Percentiles rank a stretch among this genome's conserved stretches.
These are phyloP conservation scores for Metschnikowia picachoensis DNA, from an alignment of 805 yeast genomes.

Conservation along the genomic window DNA sequence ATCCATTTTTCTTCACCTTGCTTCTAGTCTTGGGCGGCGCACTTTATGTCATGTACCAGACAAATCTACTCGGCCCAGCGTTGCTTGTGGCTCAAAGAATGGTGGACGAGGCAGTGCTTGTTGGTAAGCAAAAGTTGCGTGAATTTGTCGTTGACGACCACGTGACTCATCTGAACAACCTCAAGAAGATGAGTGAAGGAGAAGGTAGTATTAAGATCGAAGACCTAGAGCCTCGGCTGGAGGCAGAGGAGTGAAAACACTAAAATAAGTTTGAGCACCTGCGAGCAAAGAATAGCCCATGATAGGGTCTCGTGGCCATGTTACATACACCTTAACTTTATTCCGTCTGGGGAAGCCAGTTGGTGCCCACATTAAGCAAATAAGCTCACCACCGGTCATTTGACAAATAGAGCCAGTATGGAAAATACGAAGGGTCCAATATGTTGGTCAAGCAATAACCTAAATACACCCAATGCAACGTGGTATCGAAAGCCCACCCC, in stretches of 20 bases:
- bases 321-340: too few species aligned
- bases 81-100: conserved; percentile 54
- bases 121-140: conserved; percentile 58
- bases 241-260: neutral
- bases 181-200: conserved; percentile 11
- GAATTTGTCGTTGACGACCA: conserved; percentile 55
- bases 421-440: too few species aligned
- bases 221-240: conserved; percentile 9
- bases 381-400: too few species aligned
- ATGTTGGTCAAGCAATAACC: too few species aligned
- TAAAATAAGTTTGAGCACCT: too few species aligned
- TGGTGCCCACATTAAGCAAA: too few species aligned
- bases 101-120: conserved; percentile 50
- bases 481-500: neutral
- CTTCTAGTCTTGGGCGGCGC: conserved; percentile 56
- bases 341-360: too few species aligned
- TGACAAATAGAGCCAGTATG: too few species aligned
- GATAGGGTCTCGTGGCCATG: too few species aligned
- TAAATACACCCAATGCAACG: too few species aligned
- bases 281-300: too few species aligned
- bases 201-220: conserved; percentile 20
- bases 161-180: conserved; percentile 22
- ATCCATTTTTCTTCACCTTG: conserved; percentile 75
- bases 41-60: conserved; percentile 60
- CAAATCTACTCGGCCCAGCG: conserved; percentile 77